These are phyloP conservation scores for Termitomyces sp. DNA, from an alignment of 768 basidiomycete genomes.

Conservation along the genomic window DNA sequence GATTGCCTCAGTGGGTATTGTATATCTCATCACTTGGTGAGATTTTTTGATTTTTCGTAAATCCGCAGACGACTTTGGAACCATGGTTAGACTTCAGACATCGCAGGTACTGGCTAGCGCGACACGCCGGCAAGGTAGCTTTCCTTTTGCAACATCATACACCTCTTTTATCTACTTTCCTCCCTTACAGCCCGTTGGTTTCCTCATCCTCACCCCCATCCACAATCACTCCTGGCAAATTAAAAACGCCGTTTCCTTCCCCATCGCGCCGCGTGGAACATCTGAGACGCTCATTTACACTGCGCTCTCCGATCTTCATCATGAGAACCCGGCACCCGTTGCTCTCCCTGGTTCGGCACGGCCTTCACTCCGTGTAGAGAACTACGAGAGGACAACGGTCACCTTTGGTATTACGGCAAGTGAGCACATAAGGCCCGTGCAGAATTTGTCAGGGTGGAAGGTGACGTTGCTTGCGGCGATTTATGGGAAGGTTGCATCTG, in stretches of 20 bases:
- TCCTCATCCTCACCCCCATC: background rate
- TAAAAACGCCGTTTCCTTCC: background rate
- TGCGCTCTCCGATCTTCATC: background rate
- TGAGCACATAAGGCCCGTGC: background rate
- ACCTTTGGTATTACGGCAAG: background rate
- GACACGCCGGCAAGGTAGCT: background rate
- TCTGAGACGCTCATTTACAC: background rate
- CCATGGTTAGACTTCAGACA: background rate
- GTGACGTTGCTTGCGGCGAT: background rate
- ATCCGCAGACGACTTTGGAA: background rate
- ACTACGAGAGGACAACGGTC: background rate
- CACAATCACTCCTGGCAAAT: background rate
- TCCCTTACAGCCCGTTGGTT: background rate
- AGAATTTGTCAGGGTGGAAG: background rate
- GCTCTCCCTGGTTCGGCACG: background rate
- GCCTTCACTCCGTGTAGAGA: background rate
- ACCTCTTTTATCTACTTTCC: background rate
- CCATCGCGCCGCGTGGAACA: background rate
- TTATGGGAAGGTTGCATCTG: background rate
- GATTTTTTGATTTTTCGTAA: background rate
- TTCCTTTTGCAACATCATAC: background rate
- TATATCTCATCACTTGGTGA: background rate
- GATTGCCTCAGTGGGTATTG: slow-evolving; percentile 38
- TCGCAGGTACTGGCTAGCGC: background rate
- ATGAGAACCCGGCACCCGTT: background rate